A percentile compares a stretch with the other conserved stretches of the same genome.
phyloP scores from a whole-genome alignment of 805 yeast genomes.

The Suhomyces vadensis region DNA sequence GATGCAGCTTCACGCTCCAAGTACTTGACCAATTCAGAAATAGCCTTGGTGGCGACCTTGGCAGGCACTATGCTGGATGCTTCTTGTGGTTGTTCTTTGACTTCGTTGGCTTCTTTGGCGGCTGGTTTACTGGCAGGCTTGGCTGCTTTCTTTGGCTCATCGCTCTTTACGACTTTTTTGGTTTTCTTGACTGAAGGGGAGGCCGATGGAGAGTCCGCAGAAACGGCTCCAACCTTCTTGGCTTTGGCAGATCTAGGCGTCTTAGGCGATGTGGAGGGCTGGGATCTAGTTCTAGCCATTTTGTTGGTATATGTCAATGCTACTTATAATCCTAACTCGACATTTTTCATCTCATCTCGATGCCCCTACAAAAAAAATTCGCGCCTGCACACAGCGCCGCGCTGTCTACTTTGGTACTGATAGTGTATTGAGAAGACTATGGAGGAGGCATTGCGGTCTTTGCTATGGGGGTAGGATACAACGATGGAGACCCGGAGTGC shows the following conservation, averaged over 20 bases:
- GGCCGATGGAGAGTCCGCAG: slow-evolving; percentile 19
- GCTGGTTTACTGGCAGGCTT: slow-evolving; percentile 2
- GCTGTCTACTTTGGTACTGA: not conserved
- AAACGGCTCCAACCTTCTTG: slow-evolving; percentile 21
- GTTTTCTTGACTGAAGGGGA: slow-evolving; percentile 22
- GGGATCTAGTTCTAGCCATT: slow-evolving; percentile 38
- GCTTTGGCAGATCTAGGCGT: slow-evolving; percentile 24
- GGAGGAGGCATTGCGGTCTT: slow-evolving; percentile 44
- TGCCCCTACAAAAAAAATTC: slow-evolving; percentile 6
- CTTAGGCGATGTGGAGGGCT: slow-evolving; percentile 24
- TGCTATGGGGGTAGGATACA: slow-evolving; percentile 18
- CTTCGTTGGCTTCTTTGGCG: slow-evolving; percentile 1
- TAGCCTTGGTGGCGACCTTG: slow-evolving; percentile 44
- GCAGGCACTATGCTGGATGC: slow-evolving; percentile 8
- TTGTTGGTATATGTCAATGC: slow-evolving; percentile 1
- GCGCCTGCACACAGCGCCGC: slow-evolving; percentile 5
- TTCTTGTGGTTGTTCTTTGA: not conserved
- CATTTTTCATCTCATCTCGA: slow-evolving; percentile 6
- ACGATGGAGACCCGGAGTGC: slow-evolving; percentile 8
- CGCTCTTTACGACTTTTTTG: slow-evolving; percentile 6
- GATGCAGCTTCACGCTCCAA: slow-evolving; percentile 32
- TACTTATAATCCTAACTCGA: not conserved
- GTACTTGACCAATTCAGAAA: slow-evolving; percentile 66
- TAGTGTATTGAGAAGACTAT: not conserved
- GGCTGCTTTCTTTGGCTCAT: slow-evolving; percentile 7